Percentiles rank a stretch among this genome's conserved stretches.
These are phyloP conservation scores for Sutorius eximius DNA, from an alignment of 1,284 basidiomycete genomes.

Conservation along the genomic window DNA sequence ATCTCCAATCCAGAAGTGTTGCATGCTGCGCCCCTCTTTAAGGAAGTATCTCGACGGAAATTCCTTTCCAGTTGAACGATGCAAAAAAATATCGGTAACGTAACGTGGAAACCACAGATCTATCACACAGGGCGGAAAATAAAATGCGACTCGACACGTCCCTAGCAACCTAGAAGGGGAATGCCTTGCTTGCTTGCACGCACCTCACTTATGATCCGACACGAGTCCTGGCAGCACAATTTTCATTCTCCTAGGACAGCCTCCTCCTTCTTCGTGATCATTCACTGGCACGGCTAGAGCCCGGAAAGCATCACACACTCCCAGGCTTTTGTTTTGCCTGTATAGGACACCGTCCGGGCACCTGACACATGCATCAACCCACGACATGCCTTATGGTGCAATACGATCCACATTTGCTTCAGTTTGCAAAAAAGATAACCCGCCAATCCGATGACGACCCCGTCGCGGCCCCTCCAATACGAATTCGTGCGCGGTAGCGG, in stretches of 20 bases:
- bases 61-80: conserved; percentile 7
- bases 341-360: conserved; percentile 12
- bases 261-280: conserved; percentile 14
- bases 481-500: conserved; percentile 6
- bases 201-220: conserved; percentile 20
- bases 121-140: conserved; percentile 20
- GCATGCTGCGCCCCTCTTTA: conserved; percentile 8
- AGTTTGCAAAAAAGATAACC: conserved; percentile 4
- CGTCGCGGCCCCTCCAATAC: conserved; percentile 3
- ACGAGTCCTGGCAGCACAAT: conserved; percentile 5
- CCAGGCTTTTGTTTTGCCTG: conserved; percentile 10
- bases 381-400: conserved; percentile 11
- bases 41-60: conserved; percentile 16
- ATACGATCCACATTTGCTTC: conserved; percentile 8
- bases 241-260: conserved; percentile 31
- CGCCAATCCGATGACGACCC: conserved; percentile 6
- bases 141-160: conserved; percentile 6
- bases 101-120: conserved; percentile 25
- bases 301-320: conserved; percentile 11
- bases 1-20: conserved; percentile 20
- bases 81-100: conserved; percentile 19
- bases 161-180: conserved; percentile 11
- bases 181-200: conserved; percentile 11
- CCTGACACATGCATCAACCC: conserved; percentile 22
- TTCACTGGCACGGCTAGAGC: neutral